Conservation (phyloP, 1,139 yeast genomes). For the Pichia sorboxylosa region DNA sequence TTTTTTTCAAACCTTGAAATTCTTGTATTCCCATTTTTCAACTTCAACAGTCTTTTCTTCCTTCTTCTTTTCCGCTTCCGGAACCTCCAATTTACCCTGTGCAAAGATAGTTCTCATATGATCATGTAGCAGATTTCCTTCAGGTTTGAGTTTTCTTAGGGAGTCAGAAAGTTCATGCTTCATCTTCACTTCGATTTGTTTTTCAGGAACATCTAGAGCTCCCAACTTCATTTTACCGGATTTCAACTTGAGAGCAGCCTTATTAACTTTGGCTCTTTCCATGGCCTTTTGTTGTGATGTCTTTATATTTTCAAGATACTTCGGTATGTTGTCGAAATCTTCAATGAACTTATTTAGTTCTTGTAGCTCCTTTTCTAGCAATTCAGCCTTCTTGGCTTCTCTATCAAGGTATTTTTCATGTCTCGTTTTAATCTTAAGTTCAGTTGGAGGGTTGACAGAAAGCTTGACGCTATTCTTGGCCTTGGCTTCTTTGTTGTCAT, state of each 20-base stretch:
- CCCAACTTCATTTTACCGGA: constrained; percentile 26
- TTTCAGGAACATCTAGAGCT: constrained; percentile 44
- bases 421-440: constrained; percentile 62
- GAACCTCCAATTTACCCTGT: constrained; percentile 75
- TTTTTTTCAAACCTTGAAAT: too few relatives aligned
- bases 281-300: constrained; percentile 8
- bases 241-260: constrained; percentile 17
- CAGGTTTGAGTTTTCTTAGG: constrained; percentile 74
- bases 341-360: constrained; percentile 43
- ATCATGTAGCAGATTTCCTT: constrained; percentile 78
- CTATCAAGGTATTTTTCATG: constrained; percentile 64
- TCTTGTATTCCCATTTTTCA: constrained; percentile 89
- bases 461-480: constrained; percentile 30
- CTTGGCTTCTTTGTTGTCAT: constrained; percentile 17
- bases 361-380: constrained; percentile 46
- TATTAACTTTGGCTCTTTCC: constrained; percentile 16
- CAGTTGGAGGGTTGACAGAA: constrained; percentile 65
- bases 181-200: constrained; percentile 73
- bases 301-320: constrained; percentile 32
- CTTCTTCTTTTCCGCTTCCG: constrained; percentile 58
- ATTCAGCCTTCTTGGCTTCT: constrained; percentile 49
- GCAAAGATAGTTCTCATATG: constrained; percentile 74
- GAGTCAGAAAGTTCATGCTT: constrained; percentile 84
- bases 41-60: constrained; percentile 62
- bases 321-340: constrained; percentile 48